These are phyloP conservation scores for Sphagnurus paluster DNA, from an alignment of 1,284 basidiomycete genomes.

Conservation along the genomic window DNA sequence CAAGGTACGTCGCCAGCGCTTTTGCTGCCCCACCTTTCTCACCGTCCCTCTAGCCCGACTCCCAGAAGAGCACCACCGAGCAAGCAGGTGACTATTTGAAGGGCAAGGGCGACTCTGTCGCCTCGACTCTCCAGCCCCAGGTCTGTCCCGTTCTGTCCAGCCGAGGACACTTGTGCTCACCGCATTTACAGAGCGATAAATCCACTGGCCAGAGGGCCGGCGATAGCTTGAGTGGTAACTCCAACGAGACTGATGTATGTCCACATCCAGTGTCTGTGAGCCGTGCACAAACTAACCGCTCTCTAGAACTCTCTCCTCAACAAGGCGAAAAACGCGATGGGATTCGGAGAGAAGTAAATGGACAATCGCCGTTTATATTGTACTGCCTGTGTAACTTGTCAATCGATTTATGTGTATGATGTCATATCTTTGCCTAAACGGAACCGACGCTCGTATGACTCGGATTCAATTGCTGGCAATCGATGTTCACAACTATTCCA, in stretches of 20 bases:
- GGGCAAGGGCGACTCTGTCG: conserved; percentile 40
- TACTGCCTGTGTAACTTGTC: background rate
- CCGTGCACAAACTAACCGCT: background rate
- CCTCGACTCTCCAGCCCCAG: conserved; percentile 44
- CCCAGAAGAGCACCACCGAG: conserved; percentile 55
- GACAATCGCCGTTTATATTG: background rate
- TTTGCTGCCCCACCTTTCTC: background rate
- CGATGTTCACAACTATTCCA: background rate
- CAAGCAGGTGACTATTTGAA: conserved; percentile 54
- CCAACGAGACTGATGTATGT: conserved; percentile 37
- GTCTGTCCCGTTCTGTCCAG: conserved; percentile 23
- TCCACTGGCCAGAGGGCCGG: conserved; percentile 41
- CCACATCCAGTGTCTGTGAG: background rate
- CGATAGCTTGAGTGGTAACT: conserved; percentile 45
- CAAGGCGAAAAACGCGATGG: conserved; percentile 54
- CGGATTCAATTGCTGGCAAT: background rate
- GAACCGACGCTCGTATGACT: background rate
- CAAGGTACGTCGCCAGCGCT: conserved; percentile 34
- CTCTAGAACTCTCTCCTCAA: conserved; percentile 40
- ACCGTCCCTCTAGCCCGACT: conserved; percentile 42
- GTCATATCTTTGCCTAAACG: background rate
- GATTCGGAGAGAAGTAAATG: conserved; percentile 36
- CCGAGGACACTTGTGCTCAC: background rate
- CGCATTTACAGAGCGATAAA: conserved; percentile 42
- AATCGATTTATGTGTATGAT: background rate